Conservation (phyloP, 1,284 basidiomycete species). For the Cerrena zonata region DNA sequence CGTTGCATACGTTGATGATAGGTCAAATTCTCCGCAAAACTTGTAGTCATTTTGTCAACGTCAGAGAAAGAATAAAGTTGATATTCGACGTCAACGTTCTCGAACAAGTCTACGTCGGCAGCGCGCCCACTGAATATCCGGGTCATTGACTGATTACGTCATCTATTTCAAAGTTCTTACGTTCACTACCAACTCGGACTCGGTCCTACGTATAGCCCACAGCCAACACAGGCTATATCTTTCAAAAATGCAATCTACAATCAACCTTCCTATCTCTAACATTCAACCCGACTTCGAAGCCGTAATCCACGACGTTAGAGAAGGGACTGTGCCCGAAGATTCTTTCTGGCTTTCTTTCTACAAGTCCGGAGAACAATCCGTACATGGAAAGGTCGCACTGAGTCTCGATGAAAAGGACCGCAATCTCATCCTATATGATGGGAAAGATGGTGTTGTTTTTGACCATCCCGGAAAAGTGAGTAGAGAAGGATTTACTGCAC, state of each 20-base stretch:
- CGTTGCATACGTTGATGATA: too few species aligned
- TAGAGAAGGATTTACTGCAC: constrained; percentile 6
- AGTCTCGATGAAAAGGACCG: constrained; percentile 49
- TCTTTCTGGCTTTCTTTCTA: constrained; percentile 73
- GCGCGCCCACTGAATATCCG: too few species aligned
- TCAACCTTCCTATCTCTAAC: constrained; percentile 47
- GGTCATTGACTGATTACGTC: too few species aligned
- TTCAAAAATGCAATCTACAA: constrained; percentile 4
- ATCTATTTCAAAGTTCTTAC: too few species aligned
- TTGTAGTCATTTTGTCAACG: too few species aligned
- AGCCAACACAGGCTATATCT: too few species aligned
- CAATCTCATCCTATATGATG: constrained; percentile 38
- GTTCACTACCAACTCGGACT: too few species aligned
- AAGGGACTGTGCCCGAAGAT: constrained; percentile 51
- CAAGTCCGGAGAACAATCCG: constrained; percentile 42
- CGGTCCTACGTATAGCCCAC: too few species aligned
- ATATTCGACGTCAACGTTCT: too few species aligned
- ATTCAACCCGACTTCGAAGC: constrained; percentile 57
- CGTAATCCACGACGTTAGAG: constrained; percentile 55
- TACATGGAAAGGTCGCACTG: constrained; percentile 55
- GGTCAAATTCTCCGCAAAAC: too few species aligned
- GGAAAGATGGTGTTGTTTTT: constrained; percentile 37
- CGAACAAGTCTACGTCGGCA: too few species aligned
- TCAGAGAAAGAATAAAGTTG: too few species aligned
- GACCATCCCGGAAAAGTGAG: constrained; percentile 27